A percentile compares a stretch with the other conserved stretches of the same genome.
phyloP scores from a whole-genome alignment of 1,139 yeast species.

The Pichia sp. region DNA sequence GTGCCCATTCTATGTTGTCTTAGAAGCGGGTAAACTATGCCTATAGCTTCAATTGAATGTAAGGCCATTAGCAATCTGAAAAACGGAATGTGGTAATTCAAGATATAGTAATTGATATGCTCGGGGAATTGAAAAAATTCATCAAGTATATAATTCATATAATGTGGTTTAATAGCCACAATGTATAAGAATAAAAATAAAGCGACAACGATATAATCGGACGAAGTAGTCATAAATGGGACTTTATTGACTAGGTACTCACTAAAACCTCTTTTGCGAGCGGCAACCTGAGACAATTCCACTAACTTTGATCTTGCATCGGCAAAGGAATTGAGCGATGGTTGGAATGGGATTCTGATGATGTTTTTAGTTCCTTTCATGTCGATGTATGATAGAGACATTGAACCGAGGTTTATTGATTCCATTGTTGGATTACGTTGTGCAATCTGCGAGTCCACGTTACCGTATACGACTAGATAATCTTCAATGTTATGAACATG shows the following conservation, averaged over 20 bases:
- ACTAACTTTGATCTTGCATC: conserved; percentile 59
- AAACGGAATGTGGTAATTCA: conserved; percentile 16
- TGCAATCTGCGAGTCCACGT: conserved; percentile 20
- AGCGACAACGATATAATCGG: conserved; percentile 24
- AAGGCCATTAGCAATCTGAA: conserved; percentile 29
- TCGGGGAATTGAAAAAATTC: conserved; percentile 4
- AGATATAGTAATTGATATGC: background rate
- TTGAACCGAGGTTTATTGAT: conserved; percentile 39
- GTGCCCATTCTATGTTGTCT: conserved; percentile 51
- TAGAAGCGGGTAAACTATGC: conserved; percentile 41
- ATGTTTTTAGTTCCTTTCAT: conserved; percentile 7
- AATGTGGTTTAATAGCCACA: conserved; percentile 29
- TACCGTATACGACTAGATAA: conserved; percentile 60
- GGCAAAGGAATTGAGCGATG: conserved; percentile 40
- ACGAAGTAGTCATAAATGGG: conserved; percentile 8
- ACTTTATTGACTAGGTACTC: conserved; percentile 47
- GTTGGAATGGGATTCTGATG: conserved; percentile 38
- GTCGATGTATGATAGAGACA: conserved; percentile 26
- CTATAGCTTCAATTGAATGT: conserved; percentile 43
- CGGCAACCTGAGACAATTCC: conserved; percentile 65
- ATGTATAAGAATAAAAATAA: conserved; percentile 22
- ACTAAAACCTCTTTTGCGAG: conserved; percentile 57
- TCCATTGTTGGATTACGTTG: conserved; percentile 33
- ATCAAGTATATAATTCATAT: conserved; percentile 26
- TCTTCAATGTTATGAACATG: conserved; percentile 66